phyloP scores from a whole-genome alignment of 177 flowering plant genomes.

The Vitis hybrid region DNA sequence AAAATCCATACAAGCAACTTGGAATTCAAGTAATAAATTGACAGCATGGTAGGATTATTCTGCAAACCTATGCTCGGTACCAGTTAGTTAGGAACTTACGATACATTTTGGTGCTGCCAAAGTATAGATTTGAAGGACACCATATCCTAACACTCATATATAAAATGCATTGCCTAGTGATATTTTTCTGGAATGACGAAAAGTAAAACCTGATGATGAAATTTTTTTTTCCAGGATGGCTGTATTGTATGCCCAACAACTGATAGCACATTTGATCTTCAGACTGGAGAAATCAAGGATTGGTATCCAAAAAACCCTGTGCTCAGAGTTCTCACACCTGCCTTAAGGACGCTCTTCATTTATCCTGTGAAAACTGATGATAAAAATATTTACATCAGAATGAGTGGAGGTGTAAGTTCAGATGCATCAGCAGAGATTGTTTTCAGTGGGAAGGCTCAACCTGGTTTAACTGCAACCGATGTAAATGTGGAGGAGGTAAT shows the following conservation, averaged over 20 bases:
- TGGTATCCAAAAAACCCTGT: conserved; percentile 98
- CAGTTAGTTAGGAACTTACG: no score
- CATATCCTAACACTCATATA: no score
- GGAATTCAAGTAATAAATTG: no score
- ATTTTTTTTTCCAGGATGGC: conserved; percentile 59
- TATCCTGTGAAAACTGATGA: conserved; percentile 80
- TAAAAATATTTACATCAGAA: conserved; percentile 76
- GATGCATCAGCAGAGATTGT: conserved; percentile 85
- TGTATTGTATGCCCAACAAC: conserved; percentile 93
- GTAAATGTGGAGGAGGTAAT: conserved; percentile 93
- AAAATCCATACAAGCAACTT: no score
- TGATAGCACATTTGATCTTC: conserved; percentile 88
- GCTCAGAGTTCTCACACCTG: conserved; percentile 84
- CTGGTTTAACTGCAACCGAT: conserved; percentile 82
- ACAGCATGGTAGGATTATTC: no score
- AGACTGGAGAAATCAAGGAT: conserved; percentile 71
- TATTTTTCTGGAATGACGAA: background rate
- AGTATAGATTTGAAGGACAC: no score
- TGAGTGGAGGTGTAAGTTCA: conserved; percentile 29
- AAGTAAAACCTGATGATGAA: no score
- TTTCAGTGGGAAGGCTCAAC: conserved; percentile 91
- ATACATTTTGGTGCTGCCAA: no score
- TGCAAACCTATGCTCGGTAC: no score
- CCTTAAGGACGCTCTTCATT: conserved; percentile 59
- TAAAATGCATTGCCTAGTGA: no score